phyloP scores from a whole-genome alignment of 108 stramenopile genomes.

The Cylindrotheca closterium region DNA sequence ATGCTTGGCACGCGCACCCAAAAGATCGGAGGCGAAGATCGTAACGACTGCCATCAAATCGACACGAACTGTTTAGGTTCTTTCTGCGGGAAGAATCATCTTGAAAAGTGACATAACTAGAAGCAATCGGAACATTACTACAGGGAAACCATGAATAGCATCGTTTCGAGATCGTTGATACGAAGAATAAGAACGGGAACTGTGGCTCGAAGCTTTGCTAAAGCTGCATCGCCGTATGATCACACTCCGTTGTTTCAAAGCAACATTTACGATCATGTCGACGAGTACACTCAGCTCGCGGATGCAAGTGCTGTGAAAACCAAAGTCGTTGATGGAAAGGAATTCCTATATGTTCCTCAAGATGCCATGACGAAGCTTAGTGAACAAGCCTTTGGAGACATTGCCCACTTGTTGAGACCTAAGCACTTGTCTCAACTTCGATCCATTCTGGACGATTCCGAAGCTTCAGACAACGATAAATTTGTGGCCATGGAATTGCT shows the following conservation, averaged over 20 bases:
- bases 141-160: no score
- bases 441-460: constrained; percentile 93
- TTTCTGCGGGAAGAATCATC: no score
- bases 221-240: constrained; percentile 25
- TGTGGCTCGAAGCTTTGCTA: not conserved
- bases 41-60: no score
- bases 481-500: constrained; percentile 96
- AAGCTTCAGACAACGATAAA: constrained; percentile 92
- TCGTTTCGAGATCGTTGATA: no score
- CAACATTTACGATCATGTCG: constrained; percentile 33
- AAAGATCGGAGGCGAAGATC: no score
- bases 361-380: constrained; percentile 61
- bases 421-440: constrained; percentile 87
- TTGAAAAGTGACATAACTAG: no score
- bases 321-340: constrained; percentile 46
- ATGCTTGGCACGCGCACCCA: no score
- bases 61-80: no score
- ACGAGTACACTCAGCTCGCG: constrained; percentile 61
- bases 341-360: constrained; percentile 46
- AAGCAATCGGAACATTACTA: no score
- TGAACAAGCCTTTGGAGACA: constrained; percentile 82
- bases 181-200: not conserved
- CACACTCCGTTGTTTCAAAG: constrained; percentile 76
- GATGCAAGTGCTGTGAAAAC: constrained; percentile 56
- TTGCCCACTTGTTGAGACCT: constrained; percentile 92